Base-by-base conservation (phyloP, 768 basidiomycete genomes). In the Lepiota subincarnata region DNA sequence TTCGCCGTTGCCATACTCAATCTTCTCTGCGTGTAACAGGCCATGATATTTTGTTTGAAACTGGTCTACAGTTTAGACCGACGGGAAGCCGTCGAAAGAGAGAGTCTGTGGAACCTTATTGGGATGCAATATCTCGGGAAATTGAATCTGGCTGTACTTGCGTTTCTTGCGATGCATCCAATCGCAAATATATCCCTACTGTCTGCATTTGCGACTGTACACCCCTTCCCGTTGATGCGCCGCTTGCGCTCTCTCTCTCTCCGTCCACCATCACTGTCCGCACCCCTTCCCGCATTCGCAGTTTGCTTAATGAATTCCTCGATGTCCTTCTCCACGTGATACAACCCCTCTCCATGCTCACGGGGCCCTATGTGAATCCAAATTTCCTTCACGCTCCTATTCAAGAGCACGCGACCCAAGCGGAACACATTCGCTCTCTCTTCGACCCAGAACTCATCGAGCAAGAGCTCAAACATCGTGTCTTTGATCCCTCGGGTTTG, bases 21-120 rank as follows among this genome's bases (percentile, higher is more conserved):
- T 61, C 42, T 49, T 46, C 57, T 58, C 57, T 55, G 50, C 49
- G 38, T 54, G 51, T 49, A 28, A 22, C 62, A 92, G 89, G 89
- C 31, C 92, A 96, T 61, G 92, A 95, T 69, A 77, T 95, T 56
- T 80, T 95, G 59, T 94, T 95, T 59, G 93, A 96, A 58, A 79
- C 89, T 14, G 84, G 85, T 13, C 73, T 92, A 12, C 89, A 92
- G 66, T 92, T 92, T 68, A 80, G 87, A 39, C 88, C 89, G 10
- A 84, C 85, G 1, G 77, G 80, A n/a, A 82, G 82, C 57, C 81
- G 85, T 37, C 81, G 85, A 53, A 92, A 92, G 66, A 73, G 72
- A 66, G 82, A 85, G 45, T 73, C 82, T 35, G 78, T 84, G 0
- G 90, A 93, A 58, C 82, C 79, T 55, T 98, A 96, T 65, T 98